Percentiles rank a stretch among this genome's conserved stretches.
These are phyloP conservation scores for Rhizomucor pusillus DNA, from an alignment of 371 early-diverging fungal species.

Conservation along the genomic window DNA sequence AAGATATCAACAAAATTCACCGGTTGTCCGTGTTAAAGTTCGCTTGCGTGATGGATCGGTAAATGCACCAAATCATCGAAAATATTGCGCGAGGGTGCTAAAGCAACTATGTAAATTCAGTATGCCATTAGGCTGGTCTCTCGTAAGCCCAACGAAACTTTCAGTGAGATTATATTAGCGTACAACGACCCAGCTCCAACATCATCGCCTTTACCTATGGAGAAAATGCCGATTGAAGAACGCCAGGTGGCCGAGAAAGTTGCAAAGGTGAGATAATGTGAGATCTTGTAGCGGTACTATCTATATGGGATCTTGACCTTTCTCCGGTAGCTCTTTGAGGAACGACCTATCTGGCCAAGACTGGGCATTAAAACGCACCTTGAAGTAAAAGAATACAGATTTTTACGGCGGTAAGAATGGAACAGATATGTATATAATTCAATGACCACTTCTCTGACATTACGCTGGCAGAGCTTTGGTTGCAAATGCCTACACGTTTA, in stretches of 20 bases:
- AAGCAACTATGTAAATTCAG: slow-evolving; percentile 13
- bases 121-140: slow-evolving; percentile 31
- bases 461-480: slow-evolving; percentile 42
- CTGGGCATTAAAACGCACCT: slow-evolving; percentile 35
- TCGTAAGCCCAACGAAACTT: slow-evolving; percentile 1
- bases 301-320: too few species aligned
- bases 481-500: slow-evolving; percentile 35
- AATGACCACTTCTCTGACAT: background rate
- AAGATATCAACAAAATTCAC: slow-evolving; percentile 50
- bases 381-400: slow-evolving; percentile 15
- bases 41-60: slow-evolving; percentile 48
- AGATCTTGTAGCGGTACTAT: too few species aligned
- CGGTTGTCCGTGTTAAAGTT: slow-evolving; percentile 44
- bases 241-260: background rate
- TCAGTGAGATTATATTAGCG: background rate
- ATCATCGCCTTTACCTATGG: background rate
- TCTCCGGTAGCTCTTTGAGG: slow-evolving; percentile 34
- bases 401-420: slow-evolving; percentile 19
- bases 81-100: too few species aligned
- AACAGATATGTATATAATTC: background rate
- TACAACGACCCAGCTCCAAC: background rate
- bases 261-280: slow-evolving; percentile 7
- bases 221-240: background rate
- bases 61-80: slow-evolving; percentile 10
- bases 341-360: slow-evolving; percentile 59